Evolutionary conservation across 805 yeast species (phyloP).

Genomic region (Kazachstania bromeliacearum): DNA sequence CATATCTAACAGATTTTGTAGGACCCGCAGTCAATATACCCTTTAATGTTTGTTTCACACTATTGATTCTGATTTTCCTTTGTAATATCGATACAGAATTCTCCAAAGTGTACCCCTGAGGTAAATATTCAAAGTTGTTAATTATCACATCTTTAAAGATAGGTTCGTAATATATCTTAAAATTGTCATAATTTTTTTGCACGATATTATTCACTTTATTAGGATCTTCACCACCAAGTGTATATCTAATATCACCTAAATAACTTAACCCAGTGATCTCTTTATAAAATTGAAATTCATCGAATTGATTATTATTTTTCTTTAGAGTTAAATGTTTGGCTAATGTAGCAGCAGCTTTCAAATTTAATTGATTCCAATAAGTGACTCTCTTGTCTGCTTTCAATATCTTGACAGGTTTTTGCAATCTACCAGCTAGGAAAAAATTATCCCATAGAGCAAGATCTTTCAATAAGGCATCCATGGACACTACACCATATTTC

Average conservation of each 20-base stretch:
- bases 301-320: constrained; percentile 33
- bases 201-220: constrained; percentile 82
- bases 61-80: constrained; percentile 57
- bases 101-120: constrained; percentile 32
- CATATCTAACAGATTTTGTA: constrained; percentile 58
- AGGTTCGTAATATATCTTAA: constrained; percentile 69
- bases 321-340: constrained; percentile 32
- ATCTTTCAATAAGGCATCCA: constrained; percentile 52
- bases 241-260: constrained; percentile 82
- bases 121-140: constrained; percentile 28
- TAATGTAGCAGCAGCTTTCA: constrained; percentile 66
- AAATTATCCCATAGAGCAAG: constrained; percentile 76
- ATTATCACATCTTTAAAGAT: constrained; percentile 31
- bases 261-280: constrained; percentile 76
- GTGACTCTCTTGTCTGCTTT: constrained; percentile 54
- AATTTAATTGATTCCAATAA: constrained; percentile 64
- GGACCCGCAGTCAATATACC: constrained; percentile 87
- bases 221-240: constrained; percentile 86
- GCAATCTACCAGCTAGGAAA: constrained; percentile 86
- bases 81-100: constrained; percentile 33
- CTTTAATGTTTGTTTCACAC: constrained; percentile 65
- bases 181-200: constrained; percentile 56
- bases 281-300: constrained; percentile 59
- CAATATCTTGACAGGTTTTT: constrained; percentile 80
- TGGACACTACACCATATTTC: constrained; percentile 81